Evolutionary conservation across 768 basidiomycete genomes (phyloP).

Genomic region (Russula compacta): DNA sequence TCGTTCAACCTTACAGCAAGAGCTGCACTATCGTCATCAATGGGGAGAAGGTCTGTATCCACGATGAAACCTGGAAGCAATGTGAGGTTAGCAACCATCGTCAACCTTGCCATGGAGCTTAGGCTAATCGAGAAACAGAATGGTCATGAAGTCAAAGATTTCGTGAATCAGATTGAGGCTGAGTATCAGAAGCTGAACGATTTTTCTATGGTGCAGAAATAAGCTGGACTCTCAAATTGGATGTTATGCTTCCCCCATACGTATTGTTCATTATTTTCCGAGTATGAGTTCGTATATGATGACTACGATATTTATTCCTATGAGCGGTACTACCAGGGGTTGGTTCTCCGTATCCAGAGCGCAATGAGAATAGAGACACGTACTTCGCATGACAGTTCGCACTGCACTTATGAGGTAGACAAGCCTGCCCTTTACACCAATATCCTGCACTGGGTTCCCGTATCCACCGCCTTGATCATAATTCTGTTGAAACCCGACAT

Average conservation of each 20-base stretch:
- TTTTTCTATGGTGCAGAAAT: not conserved
- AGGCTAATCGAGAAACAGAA: slow-evolving; percentile 34
- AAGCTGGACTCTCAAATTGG: not conserved
- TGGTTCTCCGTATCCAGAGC: slow-evolving; percentile 11
- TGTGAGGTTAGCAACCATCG: slow-evolving; percentile 50
- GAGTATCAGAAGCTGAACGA: slow-evolving; percentile 61
- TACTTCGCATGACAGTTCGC: slow-evolving; percentile 94
- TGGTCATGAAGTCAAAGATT: slow-evolving; percentile 67
- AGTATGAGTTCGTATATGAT: slow-evolving; percentile 79
- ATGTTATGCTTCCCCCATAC: not conserved
- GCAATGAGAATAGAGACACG: slow-evolving; percentile 30
- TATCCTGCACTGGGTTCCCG: slow-evolving; percentile 42
- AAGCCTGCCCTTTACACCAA: slow-evolving; percentile 73
- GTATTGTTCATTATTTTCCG: slow-evolving; percentile 33
- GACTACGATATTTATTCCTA: slow-evolving; percentile 76
- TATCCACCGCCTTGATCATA: slow-evolving; percentile 69
- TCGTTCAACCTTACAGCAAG: slow-evolving; percentile 37
- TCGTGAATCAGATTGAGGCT: slow-evolving; percentile 65
- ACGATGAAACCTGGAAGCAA: slow-evolving; percentile 68
- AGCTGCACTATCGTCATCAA: slow-evolving; percentile 85
- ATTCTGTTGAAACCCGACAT: slow-evolving; percentile 50
- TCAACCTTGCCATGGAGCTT: not conserved
- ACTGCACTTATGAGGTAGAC: slow-evolving; percentile 93
- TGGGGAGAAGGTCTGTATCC: slow-evolving; percentile 57
- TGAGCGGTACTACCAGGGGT: slow-evolving; percentile 75